Percentiles rank a stretch among this genome's conserved stretches.
Conservation (phyloP, 2,329 filamentous ascomycete species). For the Colletotrichum spinosum region DNA sequence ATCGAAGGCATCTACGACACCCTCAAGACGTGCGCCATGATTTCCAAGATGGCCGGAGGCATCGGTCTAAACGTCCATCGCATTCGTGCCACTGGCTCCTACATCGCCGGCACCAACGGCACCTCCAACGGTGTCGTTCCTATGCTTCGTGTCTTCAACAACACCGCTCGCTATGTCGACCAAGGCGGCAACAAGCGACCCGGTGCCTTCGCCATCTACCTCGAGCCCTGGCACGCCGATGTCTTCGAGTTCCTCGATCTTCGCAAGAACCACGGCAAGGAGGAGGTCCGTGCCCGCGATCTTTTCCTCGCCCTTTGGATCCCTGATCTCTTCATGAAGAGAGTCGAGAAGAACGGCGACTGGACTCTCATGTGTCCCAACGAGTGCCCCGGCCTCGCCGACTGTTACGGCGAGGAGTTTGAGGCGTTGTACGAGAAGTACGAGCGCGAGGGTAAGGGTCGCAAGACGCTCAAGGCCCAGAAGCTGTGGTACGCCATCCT, state of each 20-base stretch:
- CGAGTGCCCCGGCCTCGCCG: constrained; percentile 92
- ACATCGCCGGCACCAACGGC: constrained; percentile 97
- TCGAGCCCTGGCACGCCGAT: constrained; percentile 99
- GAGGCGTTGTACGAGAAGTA: constrained; percentile 95
- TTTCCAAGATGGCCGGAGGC: constrained; percentile 98
- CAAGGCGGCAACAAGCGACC: constrained; percentile 99
- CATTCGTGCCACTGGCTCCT: constrained; percentile 96
- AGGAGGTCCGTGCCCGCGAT: constrained; percentile 96
- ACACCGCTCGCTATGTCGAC: constrained; percentile 98
- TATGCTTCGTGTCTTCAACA: constrained; percentile 99
- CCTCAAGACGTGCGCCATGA: constrained; percentile 99
- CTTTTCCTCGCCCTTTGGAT: constrained; percentile 99
- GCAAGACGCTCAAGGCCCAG: constrained; percentile 93
- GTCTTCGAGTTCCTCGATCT: constrained; percentile 98
- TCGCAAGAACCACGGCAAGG: constrained; percentile 99
- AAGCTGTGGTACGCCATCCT: constrained; percentile 99
- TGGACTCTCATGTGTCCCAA: constrained; percentile 99
- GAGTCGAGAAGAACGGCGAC: constrained; percentile 94
- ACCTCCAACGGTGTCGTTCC: constrained; percentile 97
- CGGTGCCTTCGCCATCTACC: constrained; percentile 97
- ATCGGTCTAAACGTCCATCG: constrained; percentile 97
- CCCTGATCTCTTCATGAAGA: constrained; percentile 99
- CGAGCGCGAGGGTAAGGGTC: constrained; percentile 87
- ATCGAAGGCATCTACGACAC: constrained; percentile 99
- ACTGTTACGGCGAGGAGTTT: constrained; percentile 98